Evolutionary conservation across 2,329 filamentous ascomycete genomes (phyloP).

Genomic region (Arthrobotrys conoides): DNA sequence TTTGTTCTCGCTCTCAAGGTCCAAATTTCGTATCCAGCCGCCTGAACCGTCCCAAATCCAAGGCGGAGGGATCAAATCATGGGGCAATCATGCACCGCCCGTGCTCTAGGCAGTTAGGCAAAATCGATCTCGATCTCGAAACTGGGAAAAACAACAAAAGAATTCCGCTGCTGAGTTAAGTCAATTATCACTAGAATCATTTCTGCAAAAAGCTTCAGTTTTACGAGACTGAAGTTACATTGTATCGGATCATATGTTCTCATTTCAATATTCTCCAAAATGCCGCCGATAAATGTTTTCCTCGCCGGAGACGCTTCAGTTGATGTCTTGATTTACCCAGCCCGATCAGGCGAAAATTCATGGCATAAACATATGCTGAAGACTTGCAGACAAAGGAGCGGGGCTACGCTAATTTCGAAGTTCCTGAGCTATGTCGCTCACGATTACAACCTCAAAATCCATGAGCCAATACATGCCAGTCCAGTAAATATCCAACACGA

Average conservation of each 20-base stretch:
- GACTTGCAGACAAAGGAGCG: constrained; percentile 29
- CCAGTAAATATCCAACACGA: constrained; percentile 38
- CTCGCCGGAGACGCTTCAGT: constrained; percentile 48
- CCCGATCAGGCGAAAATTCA: constrained; percentile 9
- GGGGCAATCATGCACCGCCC: background rate
- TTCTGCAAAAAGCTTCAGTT: background rate
- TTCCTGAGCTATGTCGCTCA: constrained; percentile 20
- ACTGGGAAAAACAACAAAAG: background rate
- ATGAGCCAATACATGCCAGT: constrained; percentile 14
- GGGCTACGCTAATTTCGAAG: constrained; percentile 25
- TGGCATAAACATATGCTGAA: constrained; percentile 30
- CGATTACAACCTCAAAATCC: constrained; percentile 29
- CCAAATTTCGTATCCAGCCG: background rate
- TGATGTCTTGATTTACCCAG: constrained; percentile 46
- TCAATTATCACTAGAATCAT: background rate
- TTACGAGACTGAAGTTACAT: background rate
- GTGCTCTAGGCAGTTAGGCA: background rate
- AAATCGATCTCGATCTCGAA: background rate
- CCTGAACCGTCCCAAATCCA: no score
- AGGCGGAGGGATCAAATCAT: constrained; percentile 1
- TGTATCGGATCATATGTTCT: background rate
- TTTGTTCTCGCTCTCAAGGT: background rate
- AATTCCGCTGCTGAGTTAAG: background rate
- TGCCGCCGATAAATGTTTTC: constrained; percentile 32
- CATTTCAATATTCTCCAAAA: background rate